A percentile compares a stretch with the other conserved stretches of the same genome.
phyloP scores from a whole-genome alignment of 1,139 yeast genomes.

The Spencermartinsiella ligniputridi region DNA sequence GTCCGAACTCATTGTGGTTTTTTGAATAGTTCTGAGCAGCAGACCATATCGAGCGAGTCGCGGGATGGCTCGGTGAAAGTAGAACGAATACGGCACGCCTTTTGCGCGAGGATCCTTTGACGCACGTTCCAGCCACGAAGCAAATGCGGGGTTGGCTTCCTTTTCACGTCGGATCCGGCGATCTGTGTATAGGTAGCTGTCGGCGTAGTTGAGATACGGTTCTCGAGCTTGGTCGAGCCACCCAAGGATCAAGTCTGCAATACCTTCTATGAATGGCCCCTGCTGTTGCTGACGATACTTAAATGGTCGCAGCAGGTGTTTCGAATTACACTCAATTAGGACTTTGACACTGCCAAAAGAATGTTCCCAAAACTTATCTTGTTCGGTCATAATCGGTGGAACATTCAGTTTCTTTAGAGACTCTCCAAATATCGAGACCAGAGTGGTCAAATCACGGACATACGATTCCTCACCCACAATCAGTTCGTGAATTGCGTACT shows the following conservation, averaged over 20 bases:
- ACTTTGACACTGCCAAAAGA: conserved; percentile 60
- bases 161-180: conserved; percentile 33
- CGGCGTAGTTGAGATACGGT: conserved; percentile 57
- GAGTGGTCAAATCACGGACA: conserved; percentile 62
- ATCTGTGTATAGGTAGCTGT: conserved; percentile 34
- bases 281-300: conserved; percentile 46
- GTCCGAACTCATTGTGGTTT: conserved; percentile 47
- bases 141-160: conserved; percentile 46
- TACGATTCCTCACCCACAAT: conserved; percentile 73
- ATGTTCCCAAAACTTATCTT: conserved; percentile 53
- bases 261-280: conserved; percentile 63
- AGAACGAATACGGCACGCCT: conserved; percentile 55
- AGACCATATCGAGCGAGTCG: conserved; percentile 68
- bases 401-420: conserved; percentile 35
- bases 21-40: conserved; percentile 56
- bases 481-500: conserved; percentile 73
- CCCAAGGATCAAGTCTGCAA: conserved; percentile 58
- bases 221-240: conserved; percentile 63
- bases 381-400: conserved; percentile 43
- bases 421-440: conserved; percentile 54
- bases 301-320: conserved; percentile 53
- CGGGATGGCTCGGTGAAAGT: conserved; percentile 72
- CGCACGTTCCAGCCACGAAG: conserved; percentile 44
- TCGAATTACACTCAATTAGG: conserved; percentile 57
- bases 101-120: conserved; percentile 43